phyloP scores from a whole-genome alignment of 169 alveolate species.

The Eimeria sp. region DNA sequence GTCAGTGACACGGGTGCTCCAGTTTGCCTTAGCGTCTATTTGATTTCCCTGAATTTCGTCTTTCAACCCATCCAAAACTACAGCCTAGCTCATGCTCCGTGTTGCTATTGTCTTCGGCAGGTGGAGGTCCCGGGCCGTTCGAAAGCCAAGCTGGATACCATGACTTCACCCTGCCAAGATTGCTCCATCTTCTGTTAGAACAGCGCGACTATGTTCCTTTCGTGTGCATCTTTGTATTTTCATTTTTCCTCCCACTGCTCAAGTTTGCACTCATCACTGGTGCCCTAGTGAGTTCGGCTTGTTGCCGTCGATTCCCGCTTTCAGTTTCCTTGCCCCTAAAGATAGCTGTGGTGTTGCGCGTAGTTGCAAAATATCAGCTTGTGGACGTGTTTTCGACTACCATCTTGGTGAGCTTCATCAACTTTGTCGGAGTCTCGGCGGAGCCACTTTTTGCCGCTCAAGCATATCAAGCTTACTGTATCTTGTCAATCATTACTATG shows the following conservation, averaged over 20 bases:
- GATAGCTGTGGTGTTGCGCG: neutral
- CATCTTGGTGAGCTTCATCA: constrained; percentile 49
- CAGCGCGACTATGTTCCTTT: constrained; percentile 42
- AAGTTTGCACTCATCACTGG: constrained; percentile 47
- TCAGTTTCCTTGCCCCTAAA: constrained; percentile 34
- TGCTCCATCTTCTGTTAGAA: constrained; percentile 46
- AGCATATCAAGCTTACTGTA: constrained; percentile 56
- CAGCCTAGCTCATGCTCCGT: neutral
- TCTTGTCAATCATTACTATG: constrained; percentile 46
- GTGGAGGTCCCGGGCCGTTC: constrained; percentile 29
- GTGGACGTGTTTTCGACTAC: constrained; percentile 67
- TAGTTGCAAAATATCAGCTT: constrained; percentile 70
- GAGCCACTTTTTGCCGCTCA: constrained; percentile 50
- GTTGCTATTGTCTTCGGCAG: neutral
- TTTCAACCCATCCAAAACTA: neutral
- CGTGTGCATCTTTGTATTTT: constrained; percentile 2
- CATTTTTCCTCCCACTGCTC: constrained; percentile 62
- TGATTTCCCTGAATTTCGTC: neutral
- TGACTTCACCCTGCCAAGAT: constrained; percentile 41
- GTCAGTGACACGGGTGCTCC: neutral
- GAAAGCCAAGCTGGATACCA: neutral
- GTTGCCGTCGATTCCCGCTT: constrained; percentile 21
- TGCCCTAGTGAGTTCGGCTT: constrained; percentile 20
- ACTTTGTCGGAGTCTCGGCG: constrained; percentile 30
- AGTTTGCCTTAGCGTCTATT: neutral